Evolutionary conservation across 2,329 filamentous ascomycete genomes (phyloP).

Genomic region (Aureobasidium musti): DNA sequence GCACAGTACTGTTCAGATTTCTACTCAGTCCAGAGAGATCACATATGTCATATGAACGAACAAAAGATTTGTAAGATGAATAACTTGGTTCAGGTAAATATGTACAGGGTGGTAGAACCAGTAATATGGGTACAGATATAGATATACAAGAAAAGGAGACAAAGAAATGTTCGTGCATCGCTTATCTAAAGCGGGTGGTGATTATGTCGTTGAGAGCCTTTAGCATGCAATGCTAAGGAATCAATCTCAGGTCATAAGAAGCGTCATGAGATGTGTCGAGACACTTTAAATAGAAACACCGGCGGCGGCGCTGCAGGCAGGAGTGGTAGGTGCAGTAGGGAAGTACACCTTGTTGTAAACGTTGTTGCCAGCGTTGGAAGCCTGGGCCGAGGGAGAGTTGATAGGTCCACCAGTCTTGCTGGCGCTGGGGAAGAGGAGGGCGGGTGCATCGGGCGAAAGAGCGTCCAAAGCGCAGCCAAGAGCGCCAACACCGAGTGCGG

Average conservation of each 20-base stretch:
- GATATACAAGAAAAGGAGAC: not conserved
- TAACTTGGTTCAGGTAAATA: constrained; percentile 11
- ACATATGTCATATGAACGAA: not conserved
- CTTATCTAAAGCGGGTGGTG: not conserved
- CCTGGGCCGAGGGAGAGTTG: constrained; percentile 35
- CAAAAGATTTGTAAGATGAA: not conserved
- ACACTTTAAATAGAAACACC: not conserved
- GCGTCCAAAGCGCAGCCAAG: constrained; percentile 41
- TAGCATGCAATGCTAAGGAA: not conserved
- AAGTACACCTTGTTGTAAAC: constrained; percentile 44
- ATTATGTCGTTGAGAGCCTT: not conserved
- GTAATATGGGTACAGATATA: not conserved
- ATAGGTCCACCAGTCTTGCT: constrained; percentile 39
- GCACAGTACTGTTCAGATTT: too few species aligned
- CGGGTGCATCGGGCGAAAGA: constrained; percentile 35
- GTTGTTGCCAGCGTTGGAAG: constrained; percentile 41
- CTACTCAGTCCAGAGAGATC: not conserved
- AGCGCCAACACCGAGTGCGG: constrained; percentile 37
- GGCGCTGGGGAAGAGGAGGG: constrained; percentile 38
- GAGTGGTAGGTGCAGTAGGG: constrained; percentile 33
- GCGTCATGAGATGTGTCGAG: not conserved
- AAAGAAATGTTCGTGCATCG: not conserved
- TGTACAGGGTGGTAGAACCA: constrained; percentile 14
- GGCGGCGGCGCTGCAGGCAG: not conserved
- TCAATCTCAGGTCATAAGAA: not conserved